phyloP scores from a whole-genome alignment of 2,329 filamentous ascomycete species.

The Leptographium galeiforme region DNA sequence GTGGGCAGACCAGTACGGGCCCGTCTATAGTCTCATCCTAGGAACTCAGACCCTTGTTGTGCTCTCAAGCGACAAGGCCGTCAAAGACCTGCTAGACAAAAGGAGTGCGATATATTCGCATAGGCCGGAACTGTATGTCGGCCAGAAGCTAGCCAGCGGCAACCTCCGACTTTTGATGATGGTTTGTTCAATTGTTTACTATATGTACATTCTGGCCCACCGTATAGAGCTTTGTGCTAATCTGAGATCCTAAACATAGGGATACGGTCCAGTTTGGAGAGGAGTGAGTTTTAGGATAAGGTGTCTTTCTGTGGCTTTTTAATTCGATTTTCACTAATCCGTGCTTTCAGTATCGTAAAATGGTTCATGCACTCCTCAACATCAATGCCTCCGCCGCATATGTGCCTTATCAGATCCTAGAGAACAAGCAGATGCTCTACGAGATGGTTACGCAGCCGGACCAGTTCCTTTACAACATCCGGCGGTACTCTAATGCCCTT shows the following conservation, averaged over 20 bases:
- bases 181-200: no score
- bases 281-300: slow-evolving; percentile 5
- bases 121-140: slow-evolving; percentile 17
- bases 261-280: slow-evolving; percentile 22
- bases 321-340: not conserved
- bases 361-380: slow-evolving; percentile 33
- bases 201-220: not conserved
- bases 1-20: slow-evolving; percentile 38
- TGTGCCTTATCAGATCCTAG: slow-evolving; percentile 40
- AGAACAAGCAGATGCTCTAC: slow-evolving; percentile 39
- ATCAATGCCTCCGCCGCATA: slow-evolving; percentile 31
- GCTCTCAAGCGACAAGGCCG: slow-evolving; percentile 7
- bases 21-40: slow-evolving; percentile 36
- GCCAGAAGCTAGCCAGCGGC: slow-evolving; percentile 9
- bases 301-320: no score
- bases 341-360: slow-evolving; percentile 15
- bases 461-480: slow-evolving; percentile 13
- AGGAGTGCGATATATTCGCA: slow-evolving; percentile 34
- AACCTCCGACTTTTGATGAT: slow-evolving; percentile 2
- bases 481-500: slow-evolving; percentile 10
- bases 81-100: slow-evolving; percentile 39
- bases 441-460: slow-evolving; percentile 25
- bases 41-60: slow-evolving; percentile 34
- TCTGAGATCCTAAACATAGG: not conserved
- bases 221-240: not conserved